phyloP scores from a whole-genome alignment of 805 yeast genomes.

The Spathaspora gorwiae region DNA sequence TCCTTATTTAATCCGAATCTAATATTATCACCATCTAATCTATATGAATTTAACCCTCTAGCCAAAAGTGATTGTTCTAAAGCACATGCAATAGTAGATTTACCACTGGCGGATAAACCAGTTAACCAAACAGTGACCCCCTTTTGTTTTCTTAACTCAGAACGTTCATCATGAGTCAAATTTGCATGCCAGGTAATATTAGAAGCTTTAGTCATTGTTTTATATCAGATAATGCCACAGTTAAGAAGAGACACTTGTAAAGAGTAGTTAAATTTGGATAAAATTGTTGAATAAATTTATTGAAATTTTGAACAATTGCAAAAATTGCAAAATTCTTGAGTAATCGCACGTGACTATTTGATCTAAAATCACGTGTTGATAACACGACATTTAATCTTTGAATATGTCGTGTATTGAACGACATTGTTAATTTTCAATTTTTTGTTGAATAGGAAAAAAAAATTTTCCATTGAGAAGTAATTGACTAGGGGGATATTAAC shows the following conservation, averaged over 20 bases:
- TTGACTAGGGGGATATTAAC: no score
- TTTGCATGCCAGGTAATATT: conserved; percentile 97
- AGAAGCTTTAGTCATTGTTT: conserved; percentile 64
- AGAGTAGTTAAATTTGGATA: not conserved
- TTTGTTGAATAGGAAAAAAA: no score
- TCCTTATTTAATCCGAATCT: conserved; percentile 95
- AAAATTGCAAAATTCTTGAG: not conserved
- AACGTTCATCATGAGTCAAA: conserved; percentile 78
- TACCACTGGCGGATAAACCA: conserved; percentile 93
- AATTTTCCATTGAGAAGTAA: not conserved
- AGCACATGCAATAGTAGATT: conserved; percentile 92
- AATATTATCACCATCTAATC: conserved; percentile 92
- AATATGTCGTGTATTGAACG: not conserved
- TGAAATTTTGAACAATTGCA: not conserved
- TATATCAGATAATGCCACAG: not conserved
- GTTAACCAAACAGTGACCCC: conserved; percentile 96
- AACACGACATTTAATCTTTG: no score
- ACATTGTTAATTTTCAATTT: not conserved
- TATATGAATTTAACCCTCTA: conserved; percentile 68
- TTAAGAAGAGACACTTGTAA: not conserved
- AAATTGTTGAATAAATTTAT: not conserved
- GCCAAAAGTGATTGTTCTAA: conserved; percentile 77
- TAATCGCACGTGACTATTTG: conserved; percentile 2
- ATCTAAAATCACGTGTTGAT: not conserved
- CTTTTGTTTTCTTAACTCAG: conserved; percentile 63